Evolutionary conservation across 2,329 filamentous ascomycete genomes (phyloP).

Genomic region (Botrytis fragariae): DNA sequence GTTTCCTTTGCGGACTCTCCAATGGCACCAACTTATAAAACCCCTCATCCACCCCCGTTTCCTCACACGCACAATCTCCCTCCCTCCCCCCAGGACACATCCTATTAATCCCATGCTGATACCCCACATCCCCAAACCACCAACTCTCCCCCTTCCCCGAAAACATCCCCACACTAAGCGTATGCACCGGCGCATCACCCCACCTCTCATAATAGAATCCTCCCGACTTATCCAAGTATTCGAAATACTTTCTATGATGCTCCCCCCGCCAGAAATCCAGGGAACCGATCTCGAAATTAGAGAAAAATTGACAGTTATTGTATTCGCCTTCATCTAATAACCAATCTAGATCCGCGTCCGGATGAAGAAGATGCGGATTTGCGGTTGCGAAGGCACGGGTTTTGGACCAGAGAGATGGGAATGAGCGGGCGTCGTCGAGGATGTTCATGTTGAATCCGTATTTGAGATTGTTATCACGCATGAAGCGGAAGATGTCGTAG

Average conservation of each 20-base stretch:
- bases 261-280: conserved; percentile 86
- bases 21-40: conserved; percentile 49
- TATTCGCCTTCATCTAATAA: conserved; percentile 87
- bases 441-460: conserved; percentile 81
- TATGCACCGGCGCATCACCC: conserved; percentile 95
- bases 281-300: conserved; percentile 95
- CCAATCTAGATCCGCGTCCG: conserved; percentile 82
- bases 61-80: conserved; percentile 43
- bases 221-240: conserved; percentile 79
- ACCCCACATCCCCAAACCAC: conserved; percentile 97
- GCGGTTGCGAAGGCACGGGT: conserved; percentile 86
- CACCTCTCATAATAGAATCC: conserved; percentile 98
- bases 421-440: conserved; percentile 91
- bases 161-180: conserved; percentile 81
- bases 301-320: conserved; percentile 99
- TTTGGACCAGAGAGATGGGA: conserved; percentile 90
- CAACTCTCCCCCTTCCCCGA: conserved; percentile 88
- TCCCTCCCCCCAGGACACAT: conserved; percentile 39
- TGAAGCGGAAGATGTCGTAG: conserved; percentile 83
- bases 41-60: conserved; percentile 45
- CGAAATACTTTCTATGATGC: conserved; percentile 74
- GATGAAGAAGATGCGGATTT: conserved; percentile 78
- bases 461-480: conserved; percentile 78
- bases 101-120: conserved; percentile 69
- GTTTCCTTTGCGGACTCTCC: conserved; percentile 48